These are phyloP conservation scores for Crithidia sp. DNA, from an alignment of 208 protist genomes.

Conservation along the genomic window DNA sequence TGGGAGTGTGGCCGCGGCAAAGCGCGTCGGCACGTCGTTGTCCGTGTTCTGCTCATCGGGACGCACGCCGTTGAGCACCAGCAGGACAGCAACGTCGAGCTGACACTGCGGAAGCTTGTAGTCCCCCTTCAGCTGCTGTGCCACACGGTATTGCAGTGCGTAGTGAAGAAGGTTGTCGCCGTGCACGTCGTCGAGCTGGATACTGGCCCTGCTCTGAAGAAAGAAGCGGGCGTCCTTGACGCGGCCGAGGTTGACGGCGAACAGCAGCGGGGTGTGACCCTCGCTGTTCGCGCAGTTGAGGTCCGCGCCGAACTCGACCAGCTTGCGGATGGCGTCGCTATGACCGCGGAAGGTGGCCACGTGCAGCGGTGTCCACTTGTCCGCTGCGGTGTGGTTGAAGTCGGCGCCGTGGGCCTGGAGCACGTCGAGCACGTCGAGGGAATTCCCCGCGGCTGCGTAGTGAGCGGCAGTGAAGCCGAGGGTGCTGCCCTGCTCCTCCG, in stretches of 20 bases:
- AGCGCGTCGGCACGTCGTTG: conserved; percentile 36
- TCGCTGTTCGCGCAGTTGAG: conserved; percentile 47
- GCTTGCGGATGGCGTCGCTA: conserved; percentile 28
- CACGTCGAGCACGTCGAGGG: conserved; percentile 38
- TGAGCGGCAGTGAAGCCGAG: conserved; percentile 64
- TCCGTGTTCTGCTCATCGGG: conserved; percentile 37
- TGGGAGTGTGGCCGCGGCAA: conserved; percentile 35
- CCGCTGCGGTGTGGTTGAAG: conserved; percentile 37
- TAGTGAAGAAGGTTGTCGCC: conserved; percentile 64
- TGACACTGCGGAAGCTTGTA: conserved; percentile 71
- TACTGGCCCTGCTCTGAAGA: conserved; percentile 38
- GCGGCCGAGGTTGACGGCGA: conserved; percentile 59
- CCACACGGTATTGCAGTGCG: conserved; percentile 60
- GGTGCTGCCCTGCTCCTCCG: conserved; percentile 43
- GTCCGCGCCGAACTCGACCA: conserved; percentile 55
- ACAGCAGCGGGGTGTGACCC: conserved; percentile 55
- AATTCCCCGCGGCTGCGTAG: conserved; percentile 47
- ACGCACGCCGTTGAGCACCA: conserved; percentile 47
- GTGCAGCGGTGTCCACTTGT: conserved; percentile 70
- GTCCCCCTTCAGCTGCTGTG: conserved; percentile 52
- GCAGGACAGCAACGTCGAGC: conserved; percentile 63
- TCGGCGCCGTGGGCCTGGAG: conserved; percentile 44
- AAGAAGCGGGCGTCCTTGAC: conserved; percentile 49
- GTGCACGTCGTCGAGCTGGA: conserved; percentile 37
- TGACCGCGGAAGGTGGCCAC: conserved; percentile 60